These are phyloP conservation scores for Stephania cephalantha DNA, from an alignment of 164 flowering plant species.

Conservation along the genomic window DNA sequence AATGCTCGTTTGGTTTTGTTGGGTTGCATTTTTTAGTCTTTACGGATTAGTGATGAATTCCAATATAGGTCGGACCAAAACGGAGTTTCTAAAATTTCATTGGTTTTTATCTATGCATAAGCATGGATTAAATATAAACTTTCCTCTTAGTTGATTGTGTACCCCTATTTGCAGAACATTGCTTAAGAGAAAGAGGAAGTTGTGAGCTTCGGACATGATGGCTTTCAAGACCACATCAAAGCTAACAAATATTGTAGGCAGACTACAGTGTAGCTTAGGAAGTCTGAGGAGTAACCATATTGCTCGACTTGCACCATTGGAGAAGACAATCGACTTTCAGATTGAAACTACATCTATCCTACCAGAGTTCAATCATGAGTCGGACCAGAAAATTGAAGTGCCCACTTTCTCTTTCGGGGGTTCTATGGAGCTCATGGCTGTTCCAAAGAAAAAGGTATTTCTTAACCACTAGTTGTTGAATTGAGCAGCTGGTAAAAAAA, in stretches of 20 bases:
- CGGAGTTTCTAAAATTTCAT: no score
- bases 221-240: conserved; percentile 13
- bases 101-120: no score
- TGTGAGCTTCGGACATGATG: conserved; percentile 2
- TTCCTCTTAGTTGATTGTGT: not conserved
- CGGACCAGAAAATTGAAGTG: conserved; percentile 12
- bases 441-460: conserved; percentile 64
- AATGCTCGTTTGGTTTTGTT: no score
- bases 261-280: conserved; percentile 4
- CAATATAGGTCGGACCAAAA: no score
- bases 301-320: conserved; percentile 34
- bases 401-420: conserved; percentile 33
- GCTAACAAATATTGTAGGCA: conserved; percentile 20
- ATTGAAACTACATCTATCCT: conserved; percentile 18
- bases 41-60: no score
- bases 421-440: conserved; percentile 85
- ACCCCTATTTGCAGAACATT: not conserved
- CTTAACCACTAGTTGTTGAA: not conserved
- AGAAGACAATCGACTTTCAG: conserved; percentile 13
- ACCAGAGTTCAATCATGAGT: conserved; percentile 24
- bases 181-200: not conserved
- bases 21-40: not conserved
- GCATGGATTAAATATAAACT: no score
- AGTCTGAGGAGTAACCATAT: conserved; percentile 24
- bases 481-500: not conserved